Conservation (phyloP, 495 filamentous ascomycete genomes). For the Daldinia decipiens region DNA sequence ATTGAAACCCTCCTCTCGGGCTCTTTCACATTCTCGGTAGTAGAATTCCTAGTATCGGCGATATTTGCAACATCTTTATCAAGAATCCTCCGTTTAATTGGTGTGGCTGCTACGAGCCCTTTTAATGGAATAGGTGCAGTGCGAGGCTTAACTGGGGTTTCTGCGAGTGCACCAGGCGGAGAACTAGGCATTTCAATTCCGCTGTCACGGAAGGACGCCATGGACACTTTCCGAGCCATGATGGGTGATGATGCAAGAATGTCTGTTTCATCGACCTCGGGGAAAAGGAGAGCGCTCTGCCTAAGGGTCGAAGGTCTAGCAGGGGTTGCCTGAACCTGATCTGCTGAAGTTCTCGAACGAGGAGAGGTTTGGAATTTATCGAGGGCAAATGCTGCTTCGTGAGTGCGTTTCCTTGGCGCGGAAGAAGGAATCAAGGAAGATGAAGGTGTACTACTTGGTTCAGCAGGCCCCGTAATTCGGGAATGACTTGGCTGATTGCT, state of each 20-base stretch:
- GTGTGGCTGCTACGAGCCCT: constrained; percentile 36
- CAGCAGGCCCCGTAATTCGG: constrained; percentile 27
- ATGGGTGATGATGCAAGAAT: constrained; percentile 55
- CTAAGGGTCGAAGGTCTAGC: constrained; percentile 21
- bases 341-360: constrained; percentile 7
- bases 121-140: constrained; percentile 19
- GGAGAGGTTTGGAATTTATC: constrained; percentile 29
- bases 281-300: constrained; percentile 30
- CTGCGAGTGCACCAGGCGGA: constrained; percentile 48
- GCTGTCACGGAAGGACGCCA: constrained; percentile 44
- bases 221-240: constrained; percentile 63
- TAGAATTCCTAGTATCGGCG: constrained; percentile 34
- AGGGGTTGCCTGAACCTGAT: constrained; percentile 49
- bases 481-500: constrained; percentile 21
- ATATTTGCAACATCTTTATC: constrained; percentile 47
- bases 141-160: constrained; percentile 53
- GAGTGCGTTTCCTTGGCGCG: constrained; percentile 48
- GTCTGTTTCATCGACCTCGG: constrained; percentile 31
- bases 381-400: constrained; percentile 33
- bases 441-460: constrained; percentile 37
- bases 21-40: constrained; percentile 14
- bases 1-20: constrained; percentile 60
- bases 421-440: constrained; percentile 50
- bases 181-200: constrained; percentile 56
- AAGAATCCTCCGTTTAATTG: constrained; percentile 55